phyloP scores from a whole-genome alignment of 805 yeast genomes.

The Teunomyces atbi region DNA sequence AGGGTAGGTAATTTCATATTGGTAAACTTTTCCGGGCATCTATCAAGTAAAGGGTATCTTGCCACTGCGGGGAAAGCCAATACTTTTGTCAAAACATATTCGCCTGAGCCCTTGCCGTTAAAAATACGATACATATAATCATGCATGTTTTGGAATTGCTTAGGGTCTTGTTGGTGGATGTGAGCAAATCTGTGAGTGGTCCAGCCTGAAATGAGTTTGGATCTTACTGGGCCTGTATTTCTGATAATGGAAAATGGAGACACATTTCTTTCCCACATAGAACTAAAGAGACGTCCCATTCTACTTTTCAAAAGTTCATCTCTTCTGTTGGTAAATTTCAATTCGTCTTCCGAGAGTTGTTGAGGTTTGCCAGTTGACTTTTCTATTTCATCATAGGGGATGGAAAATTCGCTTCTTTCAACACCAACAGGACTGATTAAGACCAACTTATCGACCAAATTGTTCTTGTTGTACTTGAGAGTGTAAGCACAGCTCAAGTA shows the following conservation, averaged over 20 bases:
- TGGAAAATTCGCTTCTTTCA: slow-evolving; percentile 33
- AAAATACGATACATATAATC: slow-evolving; percentile 54
- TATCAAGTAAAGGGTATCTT: slow-evolving; percentile 53
- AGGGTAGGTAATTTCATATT: slow-evolving; percentile 44
- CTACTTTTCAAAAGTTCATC: slow-evolving; percentile 11
- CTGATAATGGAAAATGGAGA: slow-evolving; percentile 58
- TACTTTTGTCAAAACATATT: slow-evolving; percentile 58
- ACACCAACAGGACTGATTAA: slow-evolving; percentile 45
- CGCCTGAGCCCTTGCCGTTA: slow-evolving; percentile 61
- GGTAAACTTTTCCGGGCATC: slow-evolving; percentile 45
- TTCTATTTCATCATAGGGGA: slow-evolving; percentile 13
- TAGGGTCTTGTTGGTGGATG: slow-evolving; percentile 32
- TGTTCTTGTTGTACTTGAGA: slow-evolving; percentile 36
- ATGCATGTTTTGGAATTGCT: slow-evolving; percentile 44
- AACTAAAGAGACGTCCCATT: slow-evolving; percentile 26
- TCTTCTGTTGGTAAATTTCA: slow-evolving; percentile 8
- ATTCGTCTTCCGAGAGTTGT: slow-evolving; percentile 3
- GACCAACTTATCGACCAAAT: slow-evolving; percentile 36
- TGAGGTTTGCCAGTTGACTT: slow-evolving; percentile 24
- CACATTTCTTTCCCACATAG: slow-evolving; percentile 51
- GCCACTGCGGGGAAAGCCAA: slow-evolving; percentile 60
- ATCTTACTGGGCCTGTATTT: slow-evolving; percentile 51
- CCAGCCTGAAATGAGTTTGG: slow-evolving; percentile 53
- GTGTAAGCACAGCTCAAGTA: slow-evolving; percentile 44
- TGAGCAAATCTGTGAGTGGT: slow-evolving; percentile 46